Conservation (phyloP, 495 filamentous ascomycete species). For the Aspergillus leporis region DNA sequence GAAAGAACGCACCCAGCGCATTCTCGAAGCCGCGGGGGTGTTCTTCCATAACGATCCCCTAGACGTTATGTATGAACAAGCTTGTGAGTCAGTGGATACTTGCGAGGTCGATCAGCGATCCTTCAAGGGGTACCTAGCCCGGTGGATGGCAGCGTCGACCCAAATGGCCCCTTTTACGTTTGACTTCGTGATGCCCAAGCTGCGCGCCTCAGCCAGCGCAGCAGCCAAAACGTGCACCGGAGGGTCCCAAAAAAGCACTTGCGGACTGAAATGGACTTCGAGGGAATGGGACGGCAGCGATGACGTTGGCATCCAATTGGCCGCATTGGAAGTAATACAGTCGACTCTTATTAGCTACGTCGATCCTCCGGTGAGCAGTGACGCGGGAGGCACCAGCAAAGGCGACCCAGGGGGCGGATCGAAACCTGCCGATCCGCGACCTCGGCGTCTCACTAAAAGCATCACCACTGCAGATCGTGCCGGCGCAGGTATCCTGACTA, state of each 20-base stretch:
- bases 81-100: conserved; percentile 55
- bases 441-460: conserved; percentile 14
- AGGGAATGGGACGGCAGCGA: conserved; percentile 52
- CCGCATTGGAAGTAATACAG: conserved; percentile 66
- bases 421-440: conserved; percentile 15
- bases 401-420: conserved; percentile 69
- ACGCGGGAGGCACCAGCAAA: conserved; percentile 72
- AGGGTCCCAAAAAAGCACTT: conserved; percentile 48
- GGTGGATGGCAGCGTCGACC: conserved; percentile 74
- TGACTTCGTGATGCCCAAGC: conserved; percentile 61
- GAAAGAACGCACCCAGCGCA: conserved; percentile 57
- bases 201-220: conserved; percentile 64
- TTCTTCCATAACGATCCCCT: conserved; percentile 49
- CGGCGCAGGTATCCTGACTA: conserved; percentile 37
- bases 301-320: conserved; percentile 74
- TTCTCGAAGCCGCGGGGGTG: conserved; percentile 57
- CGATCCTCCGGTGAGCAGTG: conserved; percentile 58
- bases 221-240: conserved; percentile 72
- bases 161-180: conserved; percentile 69
- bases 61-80: conserved; percentile 66
- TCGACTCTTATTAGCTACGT: conserved; percentile 54
- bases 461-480: conserved; percentile 34
- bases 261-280: conserved; percentile 66
- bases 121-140: conserved; percentile 84
- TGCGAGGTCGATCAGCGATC: conserved; percentile 78